A percentile compares a stretch with the other conserved stretches of the same genome.
Conservation (phyloP, 805 yeast species). For the Brettanomyces anomalus region DNA sequence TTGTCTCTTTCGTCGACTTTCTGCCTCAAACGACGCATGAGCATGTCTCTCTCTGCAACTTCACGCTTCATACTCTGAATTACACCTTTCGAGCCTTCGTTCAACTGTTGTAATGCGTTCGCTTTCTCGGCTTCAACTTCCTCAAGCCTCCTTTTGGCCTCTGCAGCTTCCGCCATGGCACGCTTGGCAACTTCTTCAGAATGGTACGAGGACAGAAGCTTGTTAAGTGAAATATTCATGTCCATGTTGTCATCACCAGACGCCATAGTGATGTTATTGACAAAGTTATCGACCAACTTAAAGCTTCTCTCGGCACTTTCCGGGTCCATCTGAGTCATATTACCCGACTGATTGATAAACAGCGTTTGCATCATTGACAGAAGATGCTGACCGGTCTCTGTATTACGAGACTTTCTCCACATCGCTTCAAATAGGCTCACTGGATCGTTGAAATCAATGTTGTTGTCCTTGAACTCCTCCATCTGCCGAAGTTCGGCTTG, state of each 20-base stretch:
- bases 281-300: slow-evolving; percentile 44
- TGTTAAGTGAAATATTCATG: slow-evolving; percentile 68
- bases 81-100: slow-evolving; percentile 69
- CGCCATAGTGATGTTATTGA: slow-evolving; percentile 44
- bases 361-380: slow-evolving; percentile 59
- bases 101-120: slow-evolving; percentile 18
- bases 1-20: slow-evolving; percentile 49
- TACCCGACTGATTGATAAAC: slow-evolving; percentile 38
- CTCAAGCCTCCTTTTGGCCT: slow-evolving; percentile 28
- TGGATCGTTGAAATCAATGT: slow-evolving; percentile 61
- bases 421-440: slow-evolving; percentile 54
- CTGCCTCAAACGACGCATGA: slow-evolving; percentile 51
- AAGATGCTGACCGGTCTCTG: slow-evolving; percentile 51
- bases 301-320: slow-evolving; percentile 39
- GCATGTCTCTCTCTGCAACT: slow-evolving; percentile 51
- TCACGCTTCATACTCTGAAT: slow-evolving; percentile 53
- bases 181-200: slow-evolving; percentile 81
- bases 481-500: slow-evolving; percentile 29
- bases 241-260: slow-evolving; percentile 53
- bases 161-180: slow-evolving; percentile 44
- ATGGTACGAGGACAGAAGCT: slow-evolving; percentile 58
- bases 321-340: slow-evolving; percentile 29
- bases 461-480: slow-evolving; percentile 29
- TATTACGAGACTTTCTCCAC: slow-evolving; percentile 47
- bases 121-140: slow-evolving; percentile 37